Conservation (phyloP, 2,329 filamentous ascomycete genomes). For the Ambrosiella xylebori region DNA sequence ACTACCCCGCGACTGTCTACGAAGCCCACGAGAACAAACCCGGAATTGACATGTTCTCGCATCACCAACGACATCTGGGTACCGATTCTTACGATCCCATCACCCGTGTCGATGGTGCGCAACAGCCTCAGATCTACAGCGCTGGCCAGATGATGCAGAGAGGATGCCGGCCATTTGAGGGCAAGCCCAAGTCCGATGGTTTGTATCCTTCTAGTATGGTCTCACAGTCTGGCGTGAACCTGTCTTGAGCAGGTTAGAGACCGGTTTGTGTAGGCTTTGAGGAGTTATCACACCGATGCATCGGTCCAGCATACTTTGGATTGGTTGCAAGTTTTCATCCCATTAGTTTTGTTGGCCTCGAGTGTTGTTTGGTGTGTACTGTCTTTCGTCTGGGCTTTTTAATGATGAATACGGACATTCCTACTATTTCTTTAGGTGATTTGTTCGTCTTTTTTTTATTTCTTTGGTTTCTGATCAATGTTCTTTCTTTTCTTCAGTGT, state of each 20-base stretch:
- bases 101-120: slow-evolving; percentile 13
- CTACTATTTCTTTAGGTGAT: neutral
- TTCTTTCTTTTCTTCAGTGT: neutral
- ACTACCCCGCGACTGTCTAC: slow-evolving; percentile 35
- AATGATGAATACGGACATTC: neutral
- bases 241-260: slow-evolving; percentile 16
- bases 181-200: slow-evolving; percentile 32
- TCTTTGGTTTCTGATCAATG: neutral
- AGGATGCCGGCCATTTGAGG: slow-evolving; percentile 34
- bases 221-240: slow-evolving; percentile 30
- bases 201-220: slow-evolving; percentile 34
- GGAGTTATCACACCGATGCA: neutral
- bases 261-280: neutral
- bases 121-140: slow-evolving; percentile 31
- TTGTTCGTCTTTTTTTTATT: neutral
- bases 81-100: slow-evolving; percentile 20
- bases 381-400: neutral
- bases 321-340: too few species aligned
- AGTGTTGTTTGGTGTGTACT: neutral
- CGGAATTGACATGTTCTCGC: slow-evolving; percentile 33
- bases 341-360: neutral
- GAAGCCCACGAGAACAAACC: slow-evolving; percentile 28
- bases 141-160: slow-evolving; percentile 24
- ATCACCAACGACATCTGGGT: slow-evolving; percentile 17
- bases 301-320: too few species aligned